A percentile compares a stretch with the other conserved stretches of the same genome.
phyloP scores from a whole-genome alignment of 352 stramenopile genomes.

The Globisporangium alternatum region DNA sequence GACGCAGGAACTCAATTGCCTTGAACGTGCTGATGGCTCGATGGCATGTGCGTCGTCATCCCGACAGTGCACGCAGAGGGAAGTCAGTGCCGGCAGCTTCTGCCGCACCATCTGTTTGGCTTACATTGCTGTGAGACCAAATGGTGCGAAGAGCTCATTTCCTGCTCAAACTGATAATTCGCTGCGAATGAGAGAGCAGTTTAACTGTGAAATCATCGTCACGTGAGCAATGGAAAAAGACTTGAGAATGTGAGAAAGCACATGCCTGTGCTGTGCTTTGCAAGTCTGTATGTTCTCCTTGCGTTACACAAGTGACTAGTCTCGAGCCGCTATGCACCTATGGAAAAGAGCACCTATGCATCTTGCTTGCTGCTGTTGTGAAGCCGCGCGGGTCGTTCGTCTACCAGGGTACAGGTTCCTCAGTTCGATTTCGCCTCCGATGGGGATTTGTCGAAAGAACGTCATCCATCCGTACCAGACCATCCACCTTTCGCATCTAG shows the following conservation, averaged over 20 bases:
- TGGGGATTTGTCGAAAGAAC: constrained; percentile 75
- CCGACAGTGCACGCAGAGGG: neutral
- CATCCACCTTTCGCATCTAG: constrained; percentile 13
- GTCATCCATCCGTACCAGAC: constrained; percentile 57
- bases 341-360: neutral
- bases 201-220: too few species aligned
- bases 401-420: constrained; percentile 36
- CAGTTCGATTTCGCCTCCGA: constrained; percentile 69
- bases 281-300: neutral
- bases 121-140: neutral
- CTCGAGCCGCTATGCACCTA: neutral
- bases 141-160: neutral
- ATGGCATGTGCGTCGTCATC: neutral
- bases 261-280: too few species aligned
- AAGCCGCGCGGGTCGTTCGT: constrained; percentile 14
- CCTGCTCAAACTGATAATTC: too few species aligned
- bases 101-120: neutral
- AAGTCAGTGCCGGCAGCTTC: neutral
- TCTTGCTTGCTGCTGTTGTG: constrained; percentile 9
- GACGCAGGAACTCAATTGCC: constrained; percentile 3
- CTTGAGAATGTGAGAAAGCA: too few species aligned
- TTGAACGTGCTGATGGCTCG: too few species aligned
- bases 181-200: too few species aligned
- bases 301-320: neutral
- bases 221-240: too few species aligned